Percentiles rank a stretch among this genome's conserved stretches.
Evolutionary conservation across 169 alveolate genomes (phyloP).

Genomic region (Plasmodium adleri): DNA sequence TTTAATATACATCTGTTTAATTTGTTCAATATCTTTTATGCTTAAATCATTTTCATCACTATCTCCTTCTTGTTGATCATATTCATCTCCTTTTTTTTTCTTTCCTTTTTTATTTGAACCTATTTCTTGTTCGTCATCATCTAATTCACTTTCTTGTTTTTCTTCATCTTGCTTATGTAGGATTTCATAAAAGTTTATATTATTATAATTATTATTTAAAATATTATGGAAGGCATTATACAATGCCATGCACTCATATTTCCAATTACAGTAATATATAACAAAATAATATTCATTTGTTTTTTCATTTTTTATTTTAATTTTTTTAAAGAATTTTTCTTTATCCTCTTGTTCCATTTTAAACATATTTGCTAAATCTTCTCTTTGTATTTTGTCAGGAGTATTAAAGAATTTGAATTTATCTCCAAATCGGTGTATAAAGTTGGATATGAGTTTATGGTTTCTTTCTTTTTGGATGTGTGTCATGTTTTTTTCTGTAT

Average conservation of each 20-base stretch:
- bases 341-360: constrained; percentile 71
- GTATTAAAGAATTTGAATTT: constrained; percentile 64
- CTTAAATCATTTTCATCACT: constrained; percentile 11
- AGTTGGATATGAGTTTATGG: constrained; percentile 22
- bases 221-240: constrained; percentile 67
- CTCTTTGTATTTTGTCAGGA: constrained; percentile 65
- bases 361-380: constrained; percentile 72
- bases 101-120: background rate
- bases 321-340: constrained; percentile 54
- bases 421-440: constrained; percentile 63
- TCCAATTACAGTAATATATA: constrained; percentile 73
- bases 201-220: constrained; percentile 45
- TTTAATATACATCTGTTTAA: constrained; percentile 68
- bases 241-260: constrained; percentile 74
- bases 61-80: constrained; percentile 5
- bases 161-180: constrained; percentile 16
- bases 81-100: background rate
- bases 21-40: constrained; percentile 32
- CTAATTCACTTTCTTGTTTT: background rate
- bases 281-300: constrained; percentile 72
- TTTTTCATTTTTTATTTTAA: constrained; percentile 60
- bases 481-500: too few relatives aligned
- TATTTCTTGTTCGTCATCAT: background rate
- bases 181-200: constrained; percentile 46
- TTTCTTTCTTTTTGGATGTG: constrained; percentile 18